Evolutionary conservation across 1,139 yeast genomes (phyloP), one percentile per base, ranked within the genome.

Genomic region (Suhomyces yuchorum): DNA sequence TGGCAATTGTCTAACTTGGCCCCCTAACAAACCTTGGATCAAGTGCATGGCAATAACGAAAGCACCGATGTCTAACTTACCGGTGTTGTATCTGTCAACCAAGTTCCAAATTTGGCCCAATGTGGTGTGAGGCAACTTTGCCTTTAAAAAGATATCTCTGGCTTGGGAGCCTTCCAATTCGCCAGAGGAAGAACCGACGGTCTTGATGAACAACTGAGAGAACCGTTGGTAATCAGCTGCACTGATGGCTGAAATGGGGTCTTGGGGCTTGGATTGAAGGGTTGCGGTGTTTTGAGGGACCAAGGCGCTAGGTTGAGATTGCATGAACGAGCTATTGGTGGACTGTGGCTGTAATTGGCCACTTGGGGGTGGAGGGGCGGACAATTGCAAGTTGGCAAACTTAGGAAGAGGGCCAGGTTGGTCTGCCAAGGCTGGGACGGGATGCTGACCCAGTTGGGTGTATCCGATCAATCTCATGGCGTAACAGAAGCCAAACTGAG

Each of bases 21-120:
- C 87, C 60, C 83, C 81, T 61, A 90, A 73, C 40, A 85, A 71
- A 46, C 91, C 85, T 65, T 92, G 97, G 53, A 95, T 89, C 62
- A 95, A 77, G 68, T 89, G 96, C 99, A 95, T 93, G 8, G 99
- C 98, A 57, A 93, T 80, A 34, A 89, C 81, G 60, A 95, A 93
- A 58, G 89, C 92, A 19, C 84, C 77, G 60, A 83, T 80, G 51
- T 80, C 78, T 59, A 93, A 79, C 46, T 79, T 75, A 6, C 99
- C 99, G 2, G 80, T 67, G 56, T 84, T 84, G 48, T 81, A 80
- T 51, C 83, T 80, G 64, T 95, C 99, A 28, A 88, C 93, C 53
- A 93, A 75, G 49, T 80, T 79, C 99, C 99, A 93, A 49, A 93
- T 85, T 61, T 86, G 88, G 47, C 96, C 96, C 56, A 93, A 74